These are phyloP conservation scores for Daldinia childiae DNA, from an alignment of 495 filamentous ascomycete genomes.

Conservation along the genomic window DNA sequence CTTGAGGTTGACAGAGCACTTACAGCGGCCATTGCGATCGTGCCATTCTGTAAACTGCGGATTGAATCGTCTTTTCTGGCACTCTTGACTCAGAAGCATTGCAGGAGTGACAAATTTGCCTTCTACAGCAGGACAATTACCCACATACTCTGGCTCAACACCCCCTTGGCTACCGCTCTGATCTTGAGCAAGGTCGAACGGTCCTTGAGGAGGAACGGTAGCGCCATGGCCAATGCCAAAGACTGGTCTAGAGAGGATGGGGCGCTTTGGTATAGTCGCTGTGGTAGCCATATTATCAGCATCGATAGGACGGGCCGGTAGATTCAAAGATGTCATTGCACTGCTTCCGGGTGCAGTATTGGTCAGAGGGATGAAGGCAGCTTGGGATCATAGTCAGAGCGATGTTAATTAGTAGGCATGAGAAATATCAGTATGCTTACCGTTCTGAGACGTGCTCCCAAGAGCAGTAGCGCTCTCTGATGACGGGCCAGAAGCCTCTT, in stretches of 20 bases:
- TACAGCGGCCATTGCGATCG: neutral
- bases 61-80: slow-evolving; percentile 49
- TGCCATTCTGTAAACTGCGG: slow-evolving; percentile 27
- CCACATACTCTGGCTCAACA: neutral
- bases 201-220: neutral
- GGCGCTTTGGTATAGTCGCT: neutral
- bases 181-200: neutral
- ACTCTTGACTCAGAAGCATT: slow-evolving; percentile 26
- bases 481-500: neutral
- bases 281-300: neutral
- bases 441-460: neutral
- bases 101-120: neutral
- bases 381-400: neutral
- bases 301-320: neutral
- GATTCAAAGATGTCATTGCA: neutral
- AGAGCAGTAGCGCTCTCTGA: neutral
- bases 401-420: neutral
- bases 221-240: neutral
- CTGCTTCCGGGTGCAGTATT: neutral
- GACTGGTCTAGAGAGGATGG: neutral
- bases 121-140: neutral
- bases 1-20: slow-evolving; percentile 31
- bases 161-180: neutral
- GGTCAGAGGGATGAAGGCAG: neutral
- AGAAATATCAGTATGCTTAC: neutral